Conservation (phyloP, 306 rosid genomes). For the Alnus rubra region DNA sequence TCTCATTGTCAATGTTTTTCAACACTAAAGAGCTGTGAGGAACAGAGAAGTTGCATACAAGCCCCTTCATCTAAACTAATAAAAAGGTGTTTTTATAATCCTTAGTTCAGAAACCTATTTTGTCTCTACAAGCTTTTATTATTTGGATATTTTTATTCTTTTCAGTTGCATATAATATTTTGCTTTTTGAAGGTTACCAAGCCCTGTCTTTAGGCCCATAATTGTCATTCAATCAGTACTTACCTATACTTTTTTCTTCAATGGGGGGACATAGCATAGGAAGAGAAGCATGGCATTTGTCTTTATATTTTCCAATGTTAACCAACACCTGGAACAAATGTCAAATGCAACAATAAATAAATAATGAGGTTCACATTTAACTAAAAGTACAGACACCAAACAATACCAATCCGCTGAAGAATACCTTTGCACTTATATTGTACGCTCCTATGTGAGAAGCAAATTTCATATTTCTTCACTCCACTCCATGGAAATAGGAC, state of each 20-base stretch:
- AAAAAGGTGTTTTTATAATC: neutral
- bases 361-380: neutral
- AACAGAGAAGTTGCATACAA: neutral
- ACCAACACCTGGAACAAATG: neutral
- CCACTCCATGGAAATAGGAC: constrained; percentile 33
- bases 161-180: neutral
- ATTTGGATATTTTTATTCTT: neutral
- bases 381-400: neutral
- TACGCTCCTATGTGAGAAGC: constrained; percentile 14
- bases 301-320: neutral
- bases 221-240: neutral
- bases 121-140: neutral
- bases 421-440: constrained; percentile 3
- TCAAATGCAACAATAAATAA: neutral
- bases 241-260: neutral
- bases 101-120: neutral
- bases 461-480: constrained; percentile 53
- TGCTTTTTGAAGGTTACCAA: neutral
- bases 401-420: neutral
- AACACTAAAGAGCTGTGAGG: neutral
- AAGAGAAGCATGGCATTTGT: neutral
- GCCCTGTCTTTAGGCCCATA: neutral
- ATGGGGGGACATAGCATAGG: neutral
- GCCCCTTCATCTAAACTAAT: neutral
- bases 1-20: neutral